Percentiles rank a stretch among this genome's conserved stretches.
Conservation (phyloP, 2,329 filamentous ascomycete species). For the Trichoderma aggressivum region DNA sequence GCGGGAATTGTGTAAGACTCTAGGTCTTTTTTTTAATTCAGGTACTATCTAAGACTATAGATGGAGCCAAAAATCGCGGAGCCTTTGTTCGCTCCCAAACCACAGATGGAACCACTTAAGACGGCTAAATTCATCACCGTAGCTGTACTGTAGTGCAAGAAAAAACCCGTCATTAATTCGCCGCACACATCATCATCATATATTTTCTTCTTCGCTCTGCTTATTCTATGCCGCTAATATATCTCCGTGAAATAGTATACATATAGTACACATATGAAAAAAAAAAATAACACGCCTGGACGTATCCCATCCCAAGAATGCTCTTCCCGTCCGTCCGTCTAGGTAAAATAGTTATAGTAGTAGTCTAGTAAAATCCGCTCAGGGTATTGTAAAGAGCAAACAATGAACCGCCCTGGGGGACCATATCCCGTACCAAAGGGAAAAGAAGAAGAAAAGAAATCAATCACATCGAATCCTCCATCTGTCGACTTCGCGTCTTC, state of each 20-base stretch:
- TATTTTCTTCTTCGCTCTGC: neutral
- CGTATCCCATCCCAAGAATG: neutral
- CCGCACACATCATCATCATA: neutral
- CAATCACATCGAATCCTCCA: slow-evolving; percentile 62
- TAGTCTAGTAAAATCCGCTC: neutral
- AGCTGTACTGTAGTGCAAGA: neutral
- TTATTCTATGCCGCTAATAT: neutral
- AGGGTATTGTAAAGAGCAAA: neutral
- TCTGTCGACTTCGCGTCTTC: slow-evolving; percentile 63
- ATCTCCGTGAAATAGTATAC: neutral
- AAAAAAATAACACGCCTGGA: neutral
- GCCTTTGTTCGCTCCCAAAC: neutral
- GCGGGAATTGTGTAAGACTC: neutral
- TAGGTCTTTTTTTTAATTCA: neutral
- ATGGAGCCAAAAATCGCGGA: neutral
- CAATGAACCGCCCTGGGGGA: neutral
- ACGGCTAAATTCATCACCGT: neutral
- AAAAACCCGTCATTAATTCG: too few species aligned
- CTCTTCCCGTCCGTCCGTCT: neutral
- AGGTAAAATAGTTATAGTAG: neutral
- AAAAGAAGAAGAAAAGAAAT: slow-evolving; percentile 18
- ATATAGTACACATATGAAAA: neutral
- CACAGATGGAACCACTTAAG: neutral
- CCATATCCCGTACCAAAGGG: neutral
- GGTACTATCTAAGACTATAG: neutral